A percentile compares a stretch with the other conserved stretches of the same genome.
Conservation (phyloP, 2,329 filamentous ascomycete genomes). For the Thelonectria blattea region DNA sequence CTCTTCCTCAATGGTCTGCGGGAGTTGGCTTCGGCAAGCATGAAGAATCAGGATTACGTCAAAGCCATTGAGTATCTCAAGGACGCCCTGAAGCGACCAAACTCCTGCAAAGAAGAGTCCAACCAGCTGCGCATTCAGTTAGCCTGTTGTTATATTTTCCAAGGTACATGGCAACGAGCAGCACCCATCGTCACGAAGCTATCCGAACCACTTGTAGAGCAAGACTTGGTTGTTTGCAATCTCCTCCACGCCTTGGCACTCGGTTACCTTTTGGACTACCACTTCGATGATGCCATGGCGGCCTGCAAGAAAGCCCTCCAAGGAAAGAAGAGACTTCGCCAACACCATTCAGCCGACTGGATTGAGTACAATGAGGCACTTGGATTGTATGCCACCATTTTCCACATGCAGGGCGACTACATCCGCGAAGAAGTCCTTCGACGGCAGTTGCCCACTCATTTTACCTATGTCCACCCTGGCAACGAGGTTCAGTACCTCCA, state of each 20-base stretch:
- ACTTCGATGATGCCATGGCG: constrained; percentile 32
- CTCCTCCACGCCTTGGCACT: constrained; percentile 11
- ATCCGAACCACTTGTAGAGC: neutral
- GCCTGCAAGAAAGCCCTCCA: constrained; percentile 30
- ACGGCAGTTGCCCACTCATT: constrained; percentile 22
- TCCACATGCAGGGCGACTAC: constrained; percentile 32
- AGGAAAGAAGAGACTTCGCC: constrained; percentile 33
- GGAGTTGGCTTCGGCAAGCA: constrained; percentile 33
- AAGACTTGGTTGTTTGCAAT: constrained; percentile 2
- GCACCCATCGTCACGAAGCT: constrained; percentile 13
- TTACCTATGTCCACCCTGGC: constrained; percentile 4
- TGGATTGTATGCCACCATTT: constrained; percentile 34
- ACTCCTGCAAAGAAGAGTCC: constrained; percentile 1
- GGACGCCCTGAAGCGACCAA: constrained; percentile 23
- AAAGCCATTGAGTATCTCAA: constrained; percentile 34
- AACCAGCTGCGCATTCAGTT: constrained; percentile 32
- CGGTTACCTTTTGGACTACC: constrained; percentile 27
- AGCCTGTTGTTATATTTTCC: constrained; percentile 32
- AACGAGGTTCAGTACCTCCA: constrained; percentile 5
- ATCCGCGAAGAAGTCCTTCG: constrained; percentile 33
- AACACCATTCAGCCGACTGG: constrained; percentile 10
- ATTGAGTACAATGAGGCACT: constrained; percentile 31
- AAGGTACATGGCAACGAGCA: constrained; percentile 29
- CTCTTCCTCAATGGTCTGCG: constrained; percentile 28
- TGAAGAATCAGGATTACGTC: constrained; percentile 28